These are phyloP conservation scores for Chamaecyparis obtusa DNA, from an alignment of 75 land plant species.

Conservation along the genomic window DNA sequence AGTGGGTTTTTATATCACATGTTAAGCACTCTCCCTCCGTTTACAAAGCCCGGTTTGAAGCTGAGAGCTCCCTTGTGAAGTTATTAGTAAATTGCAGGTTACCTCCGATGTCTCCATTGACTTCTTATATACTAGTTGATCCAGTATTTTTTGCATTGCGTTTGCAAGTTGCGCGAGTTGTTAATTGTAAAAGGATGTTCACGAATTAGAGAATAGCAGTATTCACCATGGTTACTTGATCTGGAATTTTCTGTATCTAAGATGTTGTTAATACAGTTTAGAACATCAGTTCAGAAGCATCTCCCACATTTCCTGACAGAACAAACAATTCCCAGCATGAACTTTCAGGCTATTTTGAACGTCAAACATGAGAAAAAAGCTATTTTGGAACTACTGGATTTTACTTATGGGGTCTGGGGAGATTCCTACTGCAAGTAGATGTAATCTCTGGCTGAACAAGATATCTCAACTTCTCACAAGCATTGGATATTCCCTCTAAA, in stretches of 20 bases:
- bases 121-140: background rate
- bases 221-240: background rate
- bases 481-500: background rate
- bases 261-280: background rate
- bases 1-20: background rate
- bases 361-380: background rate
- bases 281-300: background rate
- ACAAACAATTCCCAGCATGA: background rate
- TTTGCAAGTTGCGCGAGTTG: background rate
- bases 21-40: background rate
- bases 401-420: background rate
- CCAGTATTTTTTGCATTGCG: background rate
- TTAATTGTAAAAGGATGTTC: background rate
- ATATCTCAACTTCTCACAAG: background rate
- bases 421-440: background rate
- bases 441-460: background rate
- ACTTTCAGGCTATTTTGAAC: background rate
- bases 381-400: background rate
- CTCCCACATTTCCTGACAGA: background rate
- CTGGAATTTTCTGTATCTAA: background rate
- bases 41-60: background rate
- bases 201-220: background rate
- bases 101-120: background rate
- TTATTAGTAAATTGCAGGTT: background rate
- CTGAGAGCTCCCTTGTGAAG: background rate